A percentile compares a stretch with the other conserved stretches of the same genome.
Conservation (phyloP, 2,329 filamentous ascomycete species). For the Dothistroma pini region DNA sequence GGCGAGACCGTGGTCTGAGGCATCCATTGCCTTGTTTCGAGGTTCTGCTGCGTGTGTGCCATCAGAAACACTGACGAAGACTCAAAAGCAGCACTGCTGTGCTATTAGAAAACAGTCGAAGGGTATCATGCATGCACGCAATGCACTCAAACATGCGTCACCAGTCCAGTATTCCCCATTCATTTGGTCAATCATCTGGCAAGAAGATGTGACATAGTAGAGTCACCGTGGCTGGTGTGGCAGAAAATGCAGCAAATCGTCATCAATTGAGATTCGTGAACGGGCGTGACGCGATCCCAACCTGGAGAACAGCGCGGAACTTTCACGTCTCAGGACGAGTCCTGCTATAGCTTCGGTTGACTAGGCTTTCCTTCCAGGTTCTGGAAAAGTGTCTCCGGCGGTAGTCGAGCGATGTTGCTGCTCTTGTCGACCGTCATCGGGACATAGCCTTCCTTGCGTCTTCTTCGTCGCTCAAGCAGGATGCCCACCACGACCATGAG, state of each 20-base stretch:
- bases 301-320: constrained; percentile 4
- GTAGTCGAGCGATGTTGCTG: constrained; percentile 49
- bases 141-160: constrained; percentile 5
- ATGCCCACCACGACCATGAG: constrained; percentile 73
- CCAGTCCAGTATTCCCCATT: constrained; percentile 1
- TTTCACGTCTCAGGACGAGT: constrained; percentile 1
- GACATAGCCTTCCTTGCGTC: constrained; percentile 73
- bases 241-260: constrained; percentile 1
- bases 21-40: background rate
- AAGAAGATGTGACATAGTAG: background rate
- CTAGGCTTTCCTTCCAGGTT: constrained; percentile 27
- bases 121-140: constrained; percentile 9
- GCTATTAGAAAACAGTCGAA: constrained; percentile 1
- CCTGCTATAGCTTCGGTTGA: constrained; percentile 21
- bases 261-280: constrained; percentile 6
- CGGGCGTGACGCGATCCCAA: constrained; percentile 8
- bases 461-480: constrained; percentile 68
- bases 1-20: background rate
- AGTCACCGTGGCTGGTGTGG: background rate
- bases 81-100: background rate
- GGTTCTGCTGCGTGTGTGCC: background rate
- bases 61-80: background rate
- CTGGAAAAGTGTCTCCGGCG: constrained; percentile 40
- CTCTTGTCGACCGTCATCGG: constrained; percentile 55
- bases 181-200: constrained; percentile 4